These are phyloP conservation scores for Petunia axillaris DNA, from an alignment of 257 asterid species.

Conservation along the genomic window DNA sequence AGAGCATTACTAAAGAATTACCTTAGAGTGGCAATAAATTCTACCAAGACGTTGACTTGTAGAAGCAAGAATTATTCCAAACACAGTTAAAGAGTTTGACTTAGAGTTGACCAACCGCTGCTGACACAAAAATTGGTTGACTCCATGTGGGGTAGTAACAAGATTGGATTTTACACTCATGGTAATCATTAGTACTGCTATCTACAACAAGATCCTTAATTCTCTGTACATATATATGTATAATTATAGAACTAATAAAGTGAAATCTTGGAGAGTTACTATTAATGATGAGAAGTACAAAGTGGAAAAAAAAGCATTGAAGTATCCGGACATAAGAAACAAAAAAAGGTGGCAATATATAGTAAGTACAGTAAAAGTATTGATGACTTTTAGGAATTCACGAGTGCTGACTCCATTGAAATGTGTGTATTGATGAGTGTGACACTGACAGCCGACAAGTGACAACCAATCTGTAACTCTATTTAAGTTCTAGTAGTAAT, in stretches of 20 bases:
- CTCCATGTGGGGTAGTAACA: conserved; percentile 31
- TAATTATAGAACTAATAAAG: not conserved
- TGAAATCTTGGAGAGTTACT: not conserved
- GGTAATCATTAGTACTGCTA: conserved; percentile 1
- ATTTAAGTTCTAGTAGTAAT: no score
- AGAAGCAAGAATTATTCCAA: conserved; percentile 28
- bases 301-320: no score
- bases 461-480: no score
- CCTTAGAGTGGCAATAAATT: conserved; percentile 61
- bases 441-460: no score
- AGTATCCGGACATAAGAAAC: no score
- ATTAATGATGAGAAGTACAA: not conserved
- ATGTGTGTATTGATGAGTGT: no score
- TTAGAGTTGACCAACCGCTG: conserved; percentile 37
- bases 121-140: conserved; percentile 19
- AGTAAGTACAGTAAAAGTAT: no score
- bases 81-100: conserved; percentile 16
- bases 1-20: conserved; percentile 10
- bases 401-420: no score
- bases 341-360: no score
- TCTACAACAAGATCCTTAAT: not conserved
- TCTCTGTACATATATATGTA: not conserved
- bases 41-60: conserved; percentile 33
- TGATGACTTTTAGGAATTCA: no score
- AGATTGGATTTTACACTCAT: conserved; percentile 42